Evolutionary conservation across 768 basidiomycete genomes (phyloP).

Genomic region (Daedaleopsis nitida): DNA sequence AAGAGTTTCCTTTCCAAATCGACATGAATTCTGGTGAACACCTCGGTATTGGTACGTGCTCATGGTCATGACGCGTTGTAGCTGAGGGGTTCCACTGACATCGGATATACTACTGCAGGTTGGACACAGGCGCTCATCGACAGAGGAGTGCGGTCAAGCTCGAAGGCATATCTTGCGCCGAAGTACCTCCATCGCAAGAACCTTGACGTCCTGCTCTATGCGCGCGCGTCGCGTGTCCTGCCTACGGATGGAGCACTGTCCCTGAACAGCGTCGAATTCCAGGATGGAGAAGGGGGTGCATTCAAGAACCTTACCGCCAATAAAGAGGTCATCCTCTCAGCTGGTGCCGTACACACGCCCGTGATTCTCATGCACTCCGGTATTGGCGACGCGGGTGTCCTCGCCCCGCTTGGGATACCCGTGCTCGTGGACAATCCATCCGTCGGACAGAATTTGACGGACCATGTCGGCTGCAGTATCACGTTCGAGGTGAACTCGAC

Average conservation of each 20-base stretch:
- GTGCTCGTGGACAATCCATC: constrained; percentile 24
- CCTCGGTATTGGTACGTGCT: constrained; percentile 40
- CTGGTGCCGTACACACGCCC: constrained; percentile 23
- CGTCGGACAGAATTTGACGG: constrained; percentile 31
- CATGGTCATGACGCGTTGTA: neutral
- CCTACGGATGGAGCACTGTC: neutral
- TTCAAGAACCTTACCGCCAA: constrained; percentile 8
- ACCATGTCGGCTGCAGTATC: constrained; percentile 24
- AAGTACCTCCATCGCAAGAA: neutral
- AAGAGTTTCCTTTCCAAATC: constrained; percentile 41
- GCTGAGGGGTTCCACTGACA: no score
- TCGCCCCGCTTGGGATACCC: constrained; percentile 22
- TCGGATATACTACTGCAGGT: neutral
- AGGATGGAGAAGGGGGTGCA: neutral
- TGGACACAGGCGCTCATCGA: constrained; percentile 5
- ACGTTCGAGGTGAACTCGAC: constrained; percentile 18
- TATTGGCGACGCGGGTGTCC: constrained; percentile 24
- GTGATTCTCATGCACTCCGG: constrained; percentile 30
- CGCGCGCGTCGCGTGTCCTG: constrained; percentile 3
- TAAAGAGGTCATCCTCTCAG: constrained; percentile 29
- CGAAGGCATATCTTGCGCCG: constrained; percentile 11
- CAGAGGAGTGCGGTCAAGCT: neutral
- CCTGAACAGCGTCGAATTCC: constrained; percentile 1
- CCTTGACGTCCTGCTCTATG: constrained; percentile 10
- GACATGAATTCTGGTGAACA: constrained; percentile 47